Evolutionary conservation across 2,329 filamentous ascomycete species (phyloP), one percentile per base, ranked within the genome.

Genomic region (Neonectria coccinea): DNA sequence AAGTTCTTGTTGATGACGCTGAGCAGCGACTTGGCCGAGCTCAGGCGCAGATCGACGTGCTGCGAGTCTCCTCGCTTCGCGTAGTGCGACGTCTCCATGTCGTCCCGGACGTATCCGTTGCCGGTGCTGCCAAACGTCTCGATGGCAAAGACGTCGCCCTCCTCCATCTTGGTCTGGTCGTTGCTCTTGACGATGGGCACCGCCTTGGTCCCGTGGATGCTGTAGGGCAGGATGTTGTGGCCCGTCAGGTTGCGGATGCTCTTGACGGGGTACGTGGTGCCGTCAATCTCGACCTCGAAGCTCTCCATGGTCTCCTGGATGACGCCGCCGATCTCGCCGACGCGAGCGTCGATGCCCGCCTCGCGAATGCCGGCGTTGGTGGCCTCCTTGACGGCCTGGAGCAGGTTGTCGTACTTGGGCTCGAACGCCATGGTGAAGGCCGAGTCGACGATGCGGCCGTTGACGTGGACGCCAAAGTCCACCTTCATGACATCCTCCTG

Each of bases 1-100:
- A 97, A 98, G 81, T 97, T 97, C 86, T 97, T 97, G 82, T 93
- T 96, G 79, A 98, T 97, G 33, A 93, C 91, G 74, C 87, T 96
- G 71, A 97, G 84, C 61, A 98, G 84, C 61, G 89, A 91, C 83
- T 94, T 96, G 64, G 94, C 94, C 50, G 93, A 97, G 47, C 90
- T 88, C 54, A 97, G 83, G 55, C 92, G 88, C 64, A 97, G 83
- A 63, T 92, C 88, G 8, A 92, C 89, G 75, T 93, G 92, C 54
- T 90, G 88, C 4, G 90, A 90, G 77, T 97, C 91, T 36, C 83
- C 79, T 66, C 87, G 84, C 78, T 91, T 89, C 50, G 93, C 94
- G 74, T 97, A 98, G 80, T 97, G 94, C 47, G 93, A 97, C 18
- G 89, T 88, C 84, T 97, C 94, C 80, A 93, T 91, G 80, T 97